Conservation (phyloP, 257 asterid genomes). For the Knoxia roxburghii region DNA sequence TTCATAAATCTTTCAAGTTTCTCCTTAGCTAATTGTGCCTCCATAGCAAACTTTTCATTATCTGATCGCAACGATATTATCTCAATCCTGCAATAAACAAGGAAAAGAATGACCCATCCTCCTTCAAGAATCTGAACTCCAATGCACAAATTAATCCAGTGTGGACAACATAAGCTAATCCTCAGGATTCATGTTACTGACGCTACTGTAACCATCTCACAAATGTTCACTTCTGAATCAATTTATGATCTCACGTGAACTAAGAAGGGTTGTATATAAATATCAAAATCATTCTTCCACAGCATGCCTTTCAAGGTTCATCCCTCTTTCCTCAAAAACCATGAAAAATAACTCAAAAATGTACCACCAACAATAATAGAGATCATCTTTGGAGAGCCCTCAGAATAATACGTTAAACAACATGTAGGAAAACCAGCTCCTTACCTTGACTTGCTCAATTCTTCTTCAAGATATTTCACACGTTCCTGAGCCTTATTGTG, state of each 20-base stretch:
- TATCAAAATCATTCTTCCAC: neutral
- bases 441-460: slow-evolving; percentile 54
- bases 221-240: neutral
- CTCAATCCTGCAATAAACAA: slow-evolving; percentile 42
- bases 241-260: neutral
- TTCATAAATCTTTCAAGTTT: slow-evolving; percentile 68
- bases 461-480: slow-evolving; percentile 68
- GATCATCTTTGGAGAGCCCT: neutral
- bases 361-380: neutral
- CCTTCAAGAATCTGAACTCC: neutral
- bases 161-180: no score
- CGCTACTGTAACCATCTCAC: neutral
- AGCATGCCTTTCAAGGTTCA: no score
- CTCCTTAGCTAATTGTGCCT: slow-evolving; percentile 65
- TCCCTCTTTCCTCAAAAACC: neutral
- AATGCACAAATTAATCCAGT: no score
- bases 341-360: neutral
- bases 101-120: neutral
- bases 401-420: neutral
- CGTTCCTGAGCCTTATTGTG: slow-evolving; percentile 50
- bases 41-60: slow-evolving; percentile 70
- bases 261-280: neutral
- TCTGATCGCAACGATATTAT: slow-evolving; percentile 58
- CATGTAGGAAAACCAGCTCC: neutral
- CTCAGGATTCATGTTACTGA: no score